Evolutionary conservation across 2,329 filamentous ascomycete species (phyloP), one percentile per base, ranked within the genome.

Genomic region (Fusarium algeriense): DNA sequence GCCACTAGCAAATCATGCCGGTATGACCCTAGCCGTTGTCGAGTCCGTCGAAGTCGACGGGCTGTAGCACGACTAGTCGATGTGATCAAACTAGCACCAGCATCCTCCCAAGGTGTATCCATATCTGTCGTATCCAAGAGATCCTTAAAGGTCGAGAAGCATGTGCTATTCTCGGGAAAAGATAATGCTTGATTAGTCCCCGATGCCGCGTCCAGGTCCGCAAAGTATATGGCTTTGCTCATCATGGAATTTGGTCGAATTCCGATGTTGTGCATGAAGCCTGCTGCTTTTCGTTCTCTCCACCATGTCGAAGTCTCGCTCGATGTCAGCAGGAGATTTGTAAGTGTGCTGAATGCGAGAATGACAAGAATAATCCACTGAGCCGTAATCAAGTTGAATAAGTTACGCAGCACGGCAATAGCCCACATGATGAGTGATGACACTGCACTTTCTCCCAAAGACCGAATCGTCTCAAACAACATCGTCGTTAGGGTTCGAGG

Each of bases 1-100:
- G 95, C 94, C 8, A 99, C 95, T 5, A 98, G 83, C 23, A 99
- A 85, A 78, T 98, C 94, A 79, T 99, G 94, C 5, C 96, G 88
- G 79, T 98, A 96, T 4, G 89, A 85, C 2, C 93, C 95, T 0
- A 99, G 88, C 28, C 91, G 89, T 80, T 97, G 93, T 13, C 95
- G 88, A n/a, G 94, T 93, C 41, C 91, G 89, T 53, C 92, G 89
- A 35, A 98, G 86, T 23, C 93, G 89, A 17, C 86, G 87, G 2
- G 90, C 88, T 11, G 88, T 87, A 13, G 86, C 83, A 57, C 84
- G 84, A 75, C 87, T 88, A 17, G 83, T 79, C 13, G 83, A 79
- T 46, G 85, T 84, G 11, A 83, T 79, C 48, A 89, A 80, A 10
- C 81, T 75, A 7, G 83, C 77, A 1, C 86, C 86, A 3, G 87